A percentile compares a stretch with the other conserved stretches of the same genome.
phyloP scores from a whole-genome alignment of 306 rosid species.

The Citrullus colocynthis region DNA sequence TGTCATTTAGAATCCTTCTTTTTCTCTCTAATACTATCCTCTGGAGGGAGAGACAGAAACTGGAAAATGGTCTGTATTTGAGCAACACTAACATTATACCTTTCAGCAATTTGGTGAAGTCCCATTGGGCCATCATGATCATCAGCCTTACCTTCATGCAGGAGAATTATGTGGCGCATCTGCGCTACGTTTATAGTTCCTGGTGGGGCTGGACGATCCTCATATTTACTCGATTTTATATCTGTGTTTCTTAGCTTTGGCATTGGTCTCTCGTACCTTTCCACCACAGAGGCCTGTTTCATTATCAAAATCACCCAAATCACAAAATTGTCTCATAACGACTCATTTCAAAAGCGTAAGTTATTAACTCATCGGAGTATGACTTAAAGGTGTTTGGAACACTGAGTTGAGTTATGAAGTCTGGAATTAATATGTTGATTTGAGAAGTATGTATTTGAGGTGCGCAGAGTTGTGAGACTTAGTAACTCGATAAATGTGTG shows the following conservation, averaged over 20 bases:
- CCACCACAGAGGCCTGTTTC: constrained; percentile 63
- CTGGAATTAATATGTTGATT: too few species aligned
- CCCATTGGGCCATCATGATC: constrained; percentile 69
- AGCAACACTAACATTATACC: constrained; percentile 28
- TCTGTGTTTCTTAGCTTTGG: constrained; percentile 66
- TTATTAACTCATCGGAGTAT: too few species aligned
- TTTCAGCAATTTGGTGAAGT: constrained; percentile 50
- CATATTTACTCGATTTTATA: constrained; percentile 50
- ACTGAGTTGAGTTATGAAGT: too few species aligned
- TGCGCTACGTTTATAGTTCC: constrained; percentile 75
- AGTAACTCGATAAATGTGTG: too few species aligned
- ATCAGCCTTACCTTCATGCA: constrained; percentile 73
- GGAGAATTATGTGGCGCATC: constrained; percentile 59
- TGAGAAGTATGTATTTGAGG: too few species aligned
- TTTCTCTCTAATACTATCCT: constrained; percentile 28
- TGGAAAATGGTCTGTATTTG: constrained; percentile 51
- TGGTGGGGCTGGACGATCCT: constrained; percentile 44
- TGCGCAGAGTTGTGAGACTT: too few species aligned
- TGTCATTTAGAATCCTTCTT: constrained; percentile 9
- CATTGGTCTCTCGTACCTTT: constrained; percentile 55
- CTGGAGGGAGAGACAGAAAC: constrained; percentile 66
- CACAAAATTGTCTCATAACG: neutral
- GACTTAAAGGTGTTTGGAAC: too few species aligned
- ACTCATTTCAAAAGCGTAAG: neutral
- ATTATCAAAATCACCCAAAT: neutral